Base-by-base conservation (phyloP, 305 asterid species). In the Fraxinus floribunda region DNA sequence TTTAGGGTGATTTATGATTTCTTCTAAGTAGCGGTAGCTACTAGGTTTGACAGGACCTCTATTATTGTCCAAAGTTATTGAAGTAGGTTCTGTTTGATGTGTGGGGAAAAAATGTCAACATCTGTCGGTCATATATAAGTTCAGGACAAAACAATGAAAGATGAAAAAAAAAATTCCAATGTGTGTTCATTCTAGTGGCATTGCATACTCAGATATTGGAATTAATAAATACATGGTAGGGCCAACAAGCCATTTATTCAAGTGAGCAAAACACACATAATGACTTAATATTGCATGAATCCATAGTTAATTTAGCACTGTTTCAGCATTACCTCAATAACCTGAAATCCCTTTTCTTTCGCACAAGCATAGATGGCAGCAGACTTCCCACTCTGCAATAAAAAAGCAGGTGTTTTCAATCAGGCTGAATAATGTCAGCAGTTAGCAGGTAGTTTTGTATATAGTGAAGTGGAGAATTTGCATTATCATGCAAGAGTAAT, bases 301-400 rank as follows among this genome's bases (percentile, higher is more conserved):
- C 55, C 82, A 16, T 29, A 29, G 64, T 44, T 20, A 57, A 46
- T 35, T 71, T 62, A 34, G 71, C 55, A 76, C 81, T 73, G 32
- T 82, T 49, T 60, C 75, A 86, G 70, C 74, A 80, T 85, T 94
- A 96, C 99, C 99, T 96, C 99, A 83, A 96, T 93, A 84, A 96
- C 87, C 88, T 93, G 98, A 88, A 96, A 96, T 73, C 99, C 98
- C 87, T 94, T 93, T 89, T 96, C 99, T 88, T 90, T 89, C 64
- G 99, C 98, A 89, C 98, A 96, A 52, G 99, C 97, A 87, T 94
- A 96, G 75, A 96, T 92, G 86, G 99, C 95, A 85, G 99, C 98
- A 80, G 99, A 94, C 89, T 96, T 96, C 85, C 99, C 99, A 85
- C 98, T 89, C 99, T 96, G 90, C 89, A 87, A 82, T 76, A 46